phyloP scores from a whole-genome alignment of 2,329 filamentous ascomycete genomes.

The Ramichloridium luteum region DNA sequence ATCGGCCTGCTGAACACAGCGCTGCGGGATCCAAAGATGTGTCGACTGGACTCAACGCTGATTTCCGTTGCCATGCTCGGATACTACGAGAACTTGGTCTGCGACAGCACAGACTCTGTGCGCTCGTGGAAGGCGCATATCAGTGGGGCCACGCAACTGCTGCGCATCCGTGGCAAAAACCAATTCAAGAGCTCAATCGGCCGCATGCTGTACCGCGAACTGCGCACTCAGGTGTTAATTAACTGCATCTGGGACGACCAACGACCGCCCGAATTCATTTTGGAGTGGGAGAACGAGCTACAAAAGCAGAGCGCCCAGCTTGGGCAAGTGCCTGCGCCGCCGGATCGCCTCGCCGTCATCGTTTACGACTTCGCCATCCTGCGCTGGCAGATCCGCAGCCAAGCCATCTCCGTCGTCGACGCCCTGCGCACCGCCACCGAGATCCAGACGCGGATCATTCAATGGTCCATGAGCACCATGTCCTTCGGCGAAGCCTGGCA shows the following conservation, averaged over 20 bases:
- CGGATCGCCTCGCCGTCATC: constrained; percentile 15
- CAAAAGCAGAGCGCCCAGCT: constrained; percentile 6
- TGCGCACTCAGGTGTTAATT: constrained; percentile 18
- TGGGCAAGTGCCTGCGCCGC: constrained; percentile 10
- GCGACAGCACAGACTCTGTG: constrained; percentile 20
- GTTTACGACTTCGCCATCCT: constrained; percentile 18
- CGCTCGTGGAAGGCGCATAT: constrained; percentile 30
- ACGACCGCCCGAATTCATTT: constrained; percentile 18
- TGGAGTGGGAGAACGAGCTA: constrained; percentile 19
- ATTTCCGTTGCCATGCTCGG: constrained; percentile 26
- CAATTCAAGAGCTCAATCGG: constrained; percentile 19
- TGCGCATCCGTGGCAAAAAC: constrained; percentile 21
- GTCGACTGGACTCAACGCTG: constrained; percentile 23
- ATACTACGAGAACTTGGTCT: constrained; percentile 27
- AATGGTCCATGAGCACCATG: constrained; percentile 18
- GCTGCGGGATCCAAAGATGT: constrained; percentile 20
- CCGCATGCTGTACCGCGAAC: constrained; percentile 20
- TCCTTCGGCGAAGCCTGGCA: constrained; percentile 12
- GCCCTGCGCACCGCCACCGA: constrained; percentile 13
- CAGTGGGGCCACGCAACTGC: constrained; percentile 24
- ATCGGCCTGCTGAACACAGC: constrained; percentile 23
- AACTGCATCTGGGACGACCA: constrained; percentile 22
- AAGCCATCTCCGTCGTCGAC: constrained; percentile 11
- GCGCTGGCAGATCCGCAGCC: constrained; percentile 11
- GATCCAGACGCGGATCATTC: constrained; percentile 19